These are phyloP conservation scores for Nothophoma quercina DNA, from an alignment of 2,329 filamentous ascomycete species.

Conservation along the genomic window DNA sequence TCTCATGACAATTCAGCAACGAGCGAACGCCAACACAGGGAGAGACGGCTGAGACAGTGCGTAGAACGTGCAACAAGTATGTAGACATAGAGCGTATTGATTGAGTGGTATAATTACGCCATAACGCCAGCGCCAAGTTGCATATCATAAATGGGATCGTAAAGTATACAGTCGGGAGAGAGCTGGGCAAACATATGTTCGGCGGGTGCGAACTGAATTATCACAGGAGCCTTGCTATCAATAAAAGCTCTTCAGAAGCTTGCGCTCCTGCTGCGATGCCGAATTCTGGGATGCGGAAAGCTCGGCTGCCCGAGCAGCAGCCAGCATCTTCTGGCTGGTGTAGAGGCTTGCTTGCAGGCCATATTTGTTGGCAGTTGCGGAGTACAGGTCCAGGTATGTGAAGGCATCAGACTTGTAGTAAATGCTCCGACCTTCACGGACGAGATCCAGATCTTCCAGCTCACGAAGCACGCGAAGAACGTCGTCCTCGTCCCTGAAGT, in stretches of 20 bases:
- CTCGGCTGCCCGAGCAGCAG: slow-evolving; percentile 17
- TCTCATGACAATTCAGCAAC: too few species aligned
- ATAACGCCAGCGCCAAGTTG: too few species aligned
- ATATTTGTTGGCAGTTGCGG: slow-evolving; percentile 47
- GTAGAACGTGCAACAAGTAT: too few species aligned
- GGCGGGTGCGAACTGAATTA: too few species aligned
- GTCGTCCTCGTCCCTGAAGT: slow-evolving; percentile 75
- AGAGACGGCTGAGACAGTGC: too few species aligned
- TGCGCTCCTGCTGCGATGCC: slow-evolving; percentile 12
- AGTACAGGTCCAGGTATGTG: slow-evolving; percentile 53
- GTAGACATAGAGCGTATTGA: too few species aligned
- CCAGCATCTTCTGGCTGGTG: slow-evolving; percentile 50
- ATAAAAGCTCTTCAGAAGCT: slow-evolving; percentile 12
- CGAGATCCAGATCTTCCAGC: slow-evolving; percentile 64
- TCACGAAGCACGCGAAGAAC: slow-evolving; percentile 71
- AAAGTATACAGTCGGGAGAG: too few species aligned
- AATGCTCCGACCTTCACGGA: slow-evolving; percentile 60
- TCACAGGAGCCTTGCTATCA: too few species aligned
- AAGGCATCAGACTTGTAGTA: slow-evolving; percentile 80
- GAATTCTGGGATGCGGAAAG: slow-evolving; percentile 13
- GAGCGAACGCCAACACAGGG: too few species aligned
- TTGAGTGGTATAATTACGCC: too few species aligned
- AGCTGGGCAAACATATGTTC: too few species aligned
- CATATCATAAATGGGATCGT: too few species aligned
- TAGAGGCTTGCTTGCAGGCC: slow-evolving; percentile 54